Evolutionary conservation across 2,329 filamentous ascomycete genomes (phyloP).

Genomic region (Calonectria hawksworthii): DNA sequence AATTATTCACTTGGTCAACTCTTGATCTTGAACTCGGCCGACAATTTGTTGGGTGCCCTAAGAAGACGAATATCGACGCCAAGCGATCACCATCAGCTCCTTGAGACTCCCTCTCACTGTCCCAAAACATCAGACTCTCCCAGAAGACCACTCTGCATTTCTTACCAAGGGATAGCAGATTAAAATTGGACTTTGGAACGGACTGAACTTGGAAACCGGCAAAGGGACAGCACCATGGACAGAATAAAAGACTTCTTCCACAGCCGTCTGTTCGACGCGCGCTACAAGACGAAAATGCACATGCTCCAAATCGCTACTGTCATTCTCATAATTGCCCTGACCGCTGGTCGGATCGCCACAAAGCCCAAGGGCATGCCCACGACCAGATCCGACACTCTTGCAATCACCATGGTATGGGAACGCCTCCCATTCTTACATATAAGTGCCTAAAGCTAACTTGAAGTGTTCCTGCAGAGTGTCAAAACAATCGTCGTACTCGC

Average conservation of each 20-base stretch:
- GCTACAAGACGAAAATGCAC: conserved; percentile 33
- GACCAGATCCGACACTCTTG: conserved; percentile 33
- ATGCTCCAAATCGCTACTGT: conserved; percentile 10
- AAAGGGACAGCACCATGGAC: conserved; percentile 17
- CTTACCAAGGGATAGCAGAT: not conserved
- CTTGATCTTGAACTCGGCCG: not conserved
- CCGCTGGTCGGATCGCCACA: conserved; percentile 29
- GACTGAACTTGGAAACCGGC: not conserved
- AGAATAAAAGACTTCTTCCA: conserved; percentile 27
- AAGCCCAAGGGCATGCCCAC: conserved; percentile 28
- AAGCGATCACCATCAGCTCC: not conserved
- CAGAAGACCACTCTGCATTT: not conserved
- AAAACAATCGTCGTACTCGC: conserved; percentile 30
- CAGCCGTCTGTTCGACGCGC: conserved; percentile 28
- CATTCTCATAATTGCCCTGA: conserved; percentile 23
- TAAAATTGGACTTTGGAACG: not conserved
- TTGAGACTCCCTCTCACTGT: not conserved
- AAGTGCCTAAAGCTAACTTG: not conserved
- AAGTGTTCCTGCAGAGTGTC: not conserved
- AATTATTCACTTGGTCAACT: not conserved
- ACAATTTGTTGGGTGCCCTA: not conserved
- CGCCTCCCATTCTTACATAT: too few species aligned
- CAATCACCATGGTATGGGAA: conserved; percentile 36
- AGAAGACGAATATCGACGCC: not conserved
- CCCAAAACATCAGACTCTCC: not conserved